Evolutionary conservation across 208 protist genomes (phyloP).

Genomic region (Angomonas deanei): DNA sequence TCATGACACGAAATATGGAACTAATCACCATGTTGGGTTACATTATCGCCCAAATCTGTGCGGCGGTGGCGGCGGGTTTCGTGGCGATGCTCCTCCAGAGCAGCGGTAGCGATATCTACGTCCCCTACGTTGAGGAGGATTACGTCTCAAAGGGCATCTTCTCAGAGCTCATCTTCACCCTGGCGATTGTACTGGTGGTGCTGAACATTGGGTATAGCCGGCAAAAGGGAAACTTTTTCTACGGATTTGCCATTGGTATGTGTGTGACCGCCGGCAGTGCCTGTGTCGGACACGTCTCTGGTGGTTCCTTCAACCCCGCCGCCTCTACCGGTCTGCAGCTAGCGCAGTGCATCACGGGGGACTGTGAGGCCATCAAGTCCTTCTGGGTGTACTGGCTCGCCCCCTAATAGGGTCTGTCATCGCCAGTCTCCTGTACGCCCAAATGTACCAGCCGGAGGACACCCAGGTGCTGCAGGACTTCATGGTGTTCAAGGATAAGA

Average conservation of each 20-base stretch:
- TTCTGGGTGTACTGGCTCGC: conserved; percentile 87
- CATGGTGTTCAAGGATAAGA: conserved; percentile 31
- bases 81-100: conserved; percentile 71
- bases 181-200: conserved; percentile 67
- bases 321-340: conserved; percentile 75
- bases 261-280: conserved; percentile 58
- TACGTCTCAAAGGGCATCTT: conserved; percentile 74
- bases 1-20: conserved; percentile 54
- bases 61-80: conserved; percentile 54
- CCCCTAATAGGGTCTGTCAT: conserved; percentile 54
- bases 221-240: conserved; percentile 71
- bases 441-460: conserved; percentile 59
- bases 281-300: conserved; percentile 57
- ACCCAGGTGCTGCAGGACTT: conserved; percentile 42
- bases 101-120: conserved; percentile 58
- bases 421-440: conserved; percentile 57
- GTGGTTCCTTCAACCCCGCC: conserved; percentile 81
- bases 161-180: conserved; percentile 79
- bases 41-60: conserved; percentile 63
- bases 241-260: conserved; percentile 83
- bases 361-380: conserved; percentile 52
- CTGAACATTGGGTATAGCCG: conserved; percentile 69
- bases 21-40: conserved; percentile 46
- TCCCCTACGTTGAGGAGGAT: conserved; percentile 40
- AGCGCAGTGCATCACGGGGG: conserved; percentile 59